A percentile compares a stretch with the other conserved stretches of the same genome.
Evolutionary conservation across 1,284 basidiomycete species (phyloP).

Genomic region (Cystobasidiaceae sp.): DNA sequence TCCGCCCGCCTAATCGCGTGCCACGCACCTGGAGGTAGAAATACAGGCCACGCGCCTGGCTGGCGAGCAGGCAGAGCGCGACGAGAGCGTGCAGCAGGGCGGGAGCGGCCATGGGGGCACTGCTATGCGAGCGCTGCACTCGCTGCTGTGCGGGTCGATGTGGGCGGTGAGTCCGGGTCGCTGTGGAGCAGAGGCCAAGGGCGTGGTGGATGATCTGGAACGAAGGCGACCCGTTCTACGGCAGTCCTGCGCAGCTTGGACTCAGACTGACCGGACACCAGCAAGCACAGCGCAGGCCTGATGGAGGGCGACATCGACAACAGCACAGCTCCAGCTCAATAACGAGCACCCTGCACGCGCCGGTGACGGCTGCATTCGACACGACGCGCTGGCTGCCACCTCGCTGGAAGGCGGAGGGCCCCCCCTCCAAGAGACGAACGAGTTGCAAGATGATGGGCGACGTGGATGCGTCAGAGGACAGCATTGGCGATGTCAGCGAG

Average conservation of each 20-base stretch:
- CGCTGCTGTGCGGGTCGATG: too few species aligned
- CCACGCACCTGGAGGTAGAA: constrained; percentile 46
- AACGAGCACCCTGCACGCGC: too few species aligned
- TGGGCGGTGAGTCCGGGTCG: too few species aligned
- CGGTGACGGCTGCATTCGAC: background rate
- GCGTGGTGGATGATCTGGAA: too few species aligned
- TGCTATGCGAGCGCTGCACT: background rate
- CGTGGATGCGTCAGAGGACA: too few species aligned
- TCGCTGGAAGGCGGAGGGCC: background rate
- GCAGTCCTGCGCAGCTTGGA: too few species aligned
- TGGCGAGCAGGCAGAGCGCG: constrained; percentile 10
- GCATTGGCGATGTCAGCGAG: too few species aligned
- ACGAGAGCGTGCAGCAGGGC: constrained; percentile 9
- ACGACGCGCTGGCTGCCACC: background rate
- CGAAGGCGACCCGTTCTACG: too few species aligned
- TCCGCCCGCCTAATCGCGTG: background rate
- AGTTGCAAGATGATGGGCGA: background rate
- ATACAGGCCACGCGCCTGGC: constrained; percentile 42
- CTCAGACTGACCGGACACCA: background rate
- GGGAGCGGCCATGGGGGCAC: background rate
- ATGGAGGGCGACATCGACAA: too few species aligned
- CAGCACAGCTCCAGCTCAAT: background rate
- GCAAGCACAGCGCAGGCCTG: too few species aligned
- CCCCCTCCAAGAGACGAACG: background rate
- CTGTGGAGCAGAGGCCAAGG: too few species aligned